Base-by-base conservation (phyloP, 129 eudicot species). In the Heracleum sosnowskyi region DNA sequence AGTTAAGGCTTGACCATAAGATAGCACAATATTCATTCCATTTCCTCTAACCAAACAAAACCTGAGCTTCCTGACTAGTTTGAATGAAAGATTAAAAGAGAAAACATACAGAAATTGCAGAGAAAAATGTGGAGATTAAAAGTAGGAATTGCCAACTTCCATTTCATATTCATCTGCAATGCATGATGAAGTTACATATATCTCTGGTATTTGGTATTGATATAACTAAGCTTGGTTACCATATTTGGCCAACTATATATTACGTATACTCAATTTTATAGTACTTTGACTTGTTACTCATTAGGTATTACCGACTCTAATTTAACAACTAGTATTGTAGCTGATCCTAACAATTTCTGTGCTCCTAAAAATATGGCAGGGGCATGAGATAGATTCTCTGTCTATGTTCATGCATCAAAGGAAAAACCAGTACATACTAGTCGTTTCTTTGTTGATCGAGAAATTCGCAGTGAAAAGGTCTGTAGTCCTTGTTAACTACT, bases 381-480 rank as follows among this genome's bases (percentile, higher is more conserved):
- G 97, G 5, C 91, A 96, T 81, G 99, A 92, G 99, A 94, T 77
- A 88, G 87, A 84, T 96, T 92, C 86, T 87, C 97, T 60, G 85
- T 96, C 49, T 89, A 96, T 85, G 88, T 92, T 74, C 99, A 96
- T 78, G 99, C 97, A 72, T 96, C 99, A 10, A 91, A 81, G 84
- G 87, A 90, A 33, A 90, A 85, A 81, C 95, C 97, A n/a, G 82
- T 89, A 33, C 93, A 92, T 87, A 79, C 87, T 77, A 96, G 99
- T 87, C 96, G 89, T 51, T 89, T 89, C 66, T 96, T 96, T 55
- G n/a, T 90, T 70, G 86, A 92, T 76, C 88, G 97, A 28, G 91
- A 96, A 70, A 87, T 96, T 73, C 97, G 95, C 44, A 96, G 97
- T 78, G 96, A 83, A 62, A 85, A 87, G 97, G 97, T 95, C 63